Evolutionary conservation across 2,329 filamentous ascomycete species (phyloP).

Genomic region (Diaporthe ilicicola): DNA sequence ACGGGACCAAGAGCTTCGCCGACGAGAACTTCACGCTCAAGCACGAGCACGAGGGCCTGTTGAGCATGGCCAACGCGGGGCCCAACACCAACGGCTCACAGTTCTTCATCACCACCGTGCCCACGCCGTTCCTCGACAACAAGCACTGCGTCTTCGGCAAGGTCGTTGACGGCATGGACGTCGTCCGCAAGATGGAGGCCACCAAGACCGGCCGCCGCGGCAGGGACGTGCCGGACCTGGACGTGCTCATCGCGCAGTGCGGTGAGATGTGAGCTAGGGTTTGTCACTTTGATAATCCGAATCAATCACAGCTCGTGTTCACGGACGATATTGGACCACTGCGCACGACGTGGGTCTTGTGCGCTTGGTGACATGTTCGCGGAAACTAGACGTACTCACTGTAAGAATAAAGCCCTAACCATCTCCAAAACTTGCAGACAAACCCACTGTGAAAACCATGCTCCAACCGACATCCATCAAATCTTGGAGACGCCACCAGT

Average conservation of each 20-base stretch:
- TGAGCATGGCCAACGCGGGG: conserved; percentile 96
- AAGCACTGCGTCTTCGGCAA: conserved; percentile 97
- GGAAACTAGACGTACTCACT: too few species aligned
- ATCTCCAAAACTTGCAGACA: too few species aligned
- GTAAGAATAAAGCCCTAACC: too few species aligned
- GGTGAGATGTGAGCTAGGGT: conserved; percentile 82
- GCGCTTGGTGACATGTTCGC: too few species aligned
- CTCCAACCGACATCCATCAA: too few species aligned
- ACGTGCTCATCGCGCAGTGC: conserved; percentile 85
- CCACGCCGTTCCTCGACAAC: conserved; percentile 86
- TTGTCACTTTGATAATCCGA: too few species aligned
- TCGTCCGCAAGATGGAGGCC: conserved; percentile 91
- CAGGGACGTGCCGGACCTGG: conserved; percentile 83
- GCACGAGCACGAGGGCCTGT: conserved; percentile 80
- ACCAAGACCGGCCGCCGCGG: conserved; percentile 79
- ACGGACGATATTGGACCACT: neutral
- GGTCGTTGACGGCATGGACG: conserved; percentile 88
- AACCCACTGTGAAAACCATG: too few species aligned
- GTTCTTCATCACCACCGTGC: conserved; percentile 94
- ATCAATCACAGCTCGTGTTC: neutral
- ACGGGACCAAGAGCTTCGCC: conserved; percentile 82
- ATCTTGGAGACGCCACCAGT: neutral
- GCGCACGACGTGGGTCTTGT: neutral
- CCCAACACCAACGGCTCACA: conserved; percentile 94
- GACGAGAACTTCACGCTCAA: conserved; percentile 89